Base-by-base conservation (phyloP, 306 rosid species). In the Vigna hirtella region DNA sequence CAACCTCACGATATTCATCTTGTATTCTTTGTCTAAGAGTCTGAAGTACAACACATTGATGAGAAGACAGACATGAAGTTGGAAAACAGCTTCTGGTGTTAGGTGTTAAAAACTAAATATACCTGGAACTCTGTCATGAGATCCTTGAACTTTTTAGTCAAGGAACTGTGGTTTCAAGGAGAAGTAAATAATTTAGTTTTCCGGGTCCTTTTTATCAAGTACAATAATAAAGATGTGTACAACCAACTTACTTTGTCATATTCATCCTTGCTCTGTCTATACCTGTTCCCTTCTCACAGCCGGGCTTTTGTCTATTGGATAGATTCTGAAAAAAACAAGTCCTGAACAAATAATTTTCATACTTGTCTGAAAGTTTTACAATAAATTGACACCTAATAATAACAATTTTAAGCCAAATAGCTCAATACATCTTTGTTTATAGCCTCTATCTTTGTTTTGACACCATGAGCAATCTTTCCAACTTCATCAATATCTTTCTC, bases 1-100 rank as follows among this genome's bases (percentile, higher is more conserved):
- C 98, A 78, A 95, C 98, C 87, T 92, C 98, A 15, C 98, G 98
- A 83, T 95, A 95, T 85, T 95, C 98, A 81, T 92, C 98, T 81
- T 92, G 98, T 74, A 95, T 92, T 86, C 92, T 91, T 86, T 95
- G 96, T 79, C 97, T 86, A 15, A 95, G 97, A 65, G 92, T 88
- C 97, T 95, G 86, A 49, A 72, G 83, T 63, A 79, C 52, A 72
- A 45, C 14, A 62, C 9, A 30, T 40, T n/a, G 26, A 63, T 83
- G 70, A 89, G 87, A 77, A 70, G 63, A 81, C 20, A 56, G 26
- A 40, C 66, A 22, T 30, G 52, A 82, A 84, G 57, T 47, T 56
- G 64, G 22, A 38, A 69, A 49, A 73, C 30, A 53, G 64, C 72
- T 74, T 71, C 63, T 57, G 62, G 48, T 59, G 34, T 53, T 58